Evolutionary conservation across 345 rosid genomes (phyloP).

Genomic region (Eucalyptus globulus): DNA sequence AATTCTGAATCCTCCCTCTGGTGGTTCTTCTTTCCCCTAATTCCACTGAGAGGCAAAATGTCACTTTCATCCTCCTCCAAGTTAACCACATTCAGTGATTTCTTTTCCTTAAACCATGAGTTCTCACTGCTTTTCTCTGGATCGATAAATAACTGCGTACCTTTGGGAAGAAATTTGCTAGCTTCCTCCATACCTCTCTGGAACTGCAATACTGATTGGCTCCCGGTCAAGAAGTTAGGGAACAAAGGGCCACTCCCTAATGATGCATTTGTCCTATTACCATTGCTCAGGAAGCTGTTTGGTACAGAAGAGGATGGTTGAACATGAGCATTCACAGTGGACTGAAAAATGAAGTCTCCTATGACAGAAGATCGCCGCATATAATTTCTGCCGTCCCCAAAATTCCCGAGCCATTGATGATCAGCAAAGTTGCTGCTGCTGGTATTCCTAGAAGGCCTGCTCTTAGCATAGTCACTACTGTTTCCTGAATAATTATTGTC

Average conservation of each 20-base stretch:
- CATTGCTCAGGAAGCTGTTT: neutral
- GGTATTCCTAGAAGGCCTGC: slow-evolving; percentile 6
- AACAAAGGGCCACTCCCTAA: neutral
- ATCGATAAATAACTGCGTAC: slow-evolving; percentile 25
- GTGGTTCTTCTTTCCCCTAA: slow-evolving; percentile 24
- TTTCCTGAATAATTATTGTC: neutral
- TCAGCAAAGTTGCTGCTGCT: slow-evolving; percentile 23
- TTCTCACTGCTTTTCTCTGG: slow-evolving; percentile 1
- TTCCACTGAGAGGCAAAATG: neutral
- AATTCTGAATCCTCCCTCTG: slow-evolving; percentile 18
- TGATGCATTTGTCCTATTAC: slow-evolving; percentile 1
- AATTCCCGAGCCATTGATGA: slow-evolving; percentile 22
- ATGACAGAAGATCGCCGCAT: slow-evolving; percentile 15
- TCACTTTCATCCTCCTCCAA: slow-evolving; percentile 3
- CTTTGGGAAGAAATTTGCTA: slow-evolving; percentile 56
- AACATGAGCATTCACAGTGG: slow-evolving; percentile 18
- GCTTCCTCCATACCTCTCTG: slow-evolving; percentile 71
- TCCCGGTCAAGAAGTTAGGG: slow-evolving; percentile 17
- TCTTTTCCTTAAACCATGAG: neutral
- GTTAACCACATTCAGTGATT: neutral
- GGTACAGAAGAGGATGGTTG: neutral
- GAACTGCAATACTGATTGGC: slow-evolving; percentile 38
- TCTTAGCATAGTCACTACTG: slow-evolving; percentile 8
- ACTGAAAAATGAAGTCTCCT: slow-evolving; percentile 32
- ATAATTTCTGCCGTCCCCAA: slow-evolving; percentile 12